Percentiles rank a stretch among this genome's conserved stretches.
Evolutionary conservation across 768 basidiomycete species (phyloP).

Genomic region (Omphalotus guepiniiformis): DNA sequence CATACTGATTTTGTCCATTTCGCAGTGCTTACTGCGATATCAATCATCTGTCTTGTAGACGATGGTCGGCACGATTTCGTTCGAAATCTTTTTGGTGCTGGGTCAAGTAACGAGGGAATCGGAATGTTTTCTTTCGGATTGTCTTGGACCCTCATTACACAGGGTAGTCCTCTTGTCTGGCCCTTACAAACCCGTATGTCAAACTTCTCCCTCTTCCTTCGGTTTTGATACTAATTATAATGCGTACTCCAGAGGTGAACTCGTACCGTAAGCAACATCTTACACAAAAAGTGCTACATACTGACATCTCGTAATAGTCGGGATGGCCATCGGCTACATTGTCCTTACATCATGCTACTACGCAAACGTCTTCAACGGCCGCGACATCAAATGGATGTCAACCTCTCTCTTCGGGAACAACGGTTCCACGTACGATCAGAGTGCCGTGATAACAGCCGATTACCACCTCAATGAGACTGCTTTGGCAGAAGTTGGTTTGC

Average conservation of each 20-base stretch:
- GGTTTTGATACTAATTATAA: neutral
- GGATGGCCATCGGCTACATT: conserved; percentile 44
- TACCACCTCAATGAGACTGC: conserved; percentile 30
- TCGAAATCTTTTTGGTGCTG: conserved; percentile 38
- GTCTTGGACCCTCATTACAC: conserved; percentile 51
- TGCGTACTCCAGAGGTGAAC: conserved; percentile 30
- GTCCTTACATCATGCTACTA: conserved; percentile 40
- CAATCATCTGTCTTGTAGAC: conserved; percentile 44
- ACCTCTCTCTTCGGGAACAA: conserved; percentile 36
- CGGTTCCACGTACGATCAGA: conserved; percentile 37
- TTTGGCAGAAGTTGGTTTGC: conserved; percentile 19
- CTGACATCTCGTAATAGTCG: conserved; percentile 38
- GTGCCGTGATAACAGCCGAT: conserved; percentile 34
- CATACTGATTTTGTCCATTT: conserved; percentile 9
- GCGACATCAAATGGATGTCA: conserved; percentile 45
- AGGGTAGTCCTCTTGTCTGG: conserved; percentile 52
- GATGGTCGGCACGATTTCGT: conserved; percentile 42
- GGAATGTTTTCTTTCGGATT: conserved; percentile 44
- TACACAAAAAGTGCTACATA: neutral
- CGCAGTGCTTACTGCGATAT: conserved; percentile 42
- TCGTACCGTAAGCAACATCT: conserved; percentile 33
- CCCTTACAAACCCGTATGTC: conserved; percentile 48
- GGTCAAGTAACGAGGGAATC: conserved; percentile 48
- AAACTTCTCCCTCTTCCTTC: neutral
- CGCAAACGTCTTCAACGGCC: conserved; percentile 39